phyloP scores from a whole-genome alignment of 2,329 filamentous ascomycete genomes.

The Pseudogymnoascus destructans region DNA sequence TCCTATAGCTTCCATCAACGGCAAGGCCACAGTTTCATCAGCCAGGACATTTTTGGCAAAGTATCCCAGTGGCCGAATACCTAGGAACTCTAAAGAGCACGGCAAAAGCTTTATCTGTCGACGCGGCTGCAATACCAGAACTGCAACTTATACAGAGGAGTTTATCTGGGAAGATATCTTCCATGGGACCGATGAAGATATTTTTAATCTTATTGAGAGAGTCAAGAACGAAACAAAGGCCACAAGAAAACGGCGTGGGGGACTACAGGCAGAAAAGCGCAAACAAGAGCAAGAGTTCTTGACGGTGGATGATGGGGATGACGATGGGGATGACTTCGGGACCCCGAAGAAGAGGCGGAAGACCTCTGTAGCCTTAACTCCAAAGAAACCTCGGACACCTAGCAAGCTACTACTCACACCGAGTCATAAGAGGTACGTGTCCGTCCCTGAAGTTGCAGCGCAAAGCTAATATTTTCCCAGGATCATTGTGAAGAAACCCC shows the following conservation, averaged over 20 bases:
- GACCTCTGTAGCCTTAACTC: conserved; percentile 29
- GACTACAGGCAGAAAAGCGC: conserved; percentile 17
- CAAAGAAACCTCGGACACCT: conserved; percentile 29
- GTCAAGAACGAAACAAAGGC: conserved; percentile 62
- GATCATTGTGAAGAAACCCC: conserved; percentile 67
- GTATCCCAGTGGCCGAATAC: conserved; percentile 64
- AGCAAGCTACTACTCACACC: conserved; percentile 40
- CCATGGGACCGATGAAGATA: conserved; percentile 25
- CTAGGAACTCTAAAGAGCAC: conserved; percentile 57
- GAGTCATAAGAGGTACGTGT: conserved; percentile 44
- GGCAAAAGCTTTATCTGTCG: conserved; percentile 86
- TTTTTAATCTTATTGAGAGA: conserved; percentile 18
- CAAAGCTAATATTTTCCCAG: conserved; percentile 22
- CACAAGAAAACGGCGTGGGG: conserved; percentile 34
- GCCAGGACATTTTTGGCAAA: conserved; percentile 49
- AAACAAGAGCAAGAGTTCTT: conserved; percentile 27
- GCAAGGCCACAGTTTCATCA: conserved; percentile 72
- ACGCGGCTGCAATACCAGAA: conserved; percentile 76
- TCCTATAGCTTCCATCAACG: conserved; percentile 77
- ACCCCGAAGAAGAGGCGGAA: conserved; percentile 48
- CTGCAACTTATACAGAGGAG: conserved; percentile 81
- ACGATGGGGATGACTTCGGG: conserved; percentile 24
- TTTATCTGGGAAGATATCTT: conserved; percentile 87
- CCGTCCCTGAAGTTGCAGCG: neutral
- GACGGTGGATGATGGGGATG: conserved; percentile 24